A percentile compares a stretch with the other conserved stretches of the same genome.
Evolutionary conservation across 2,329 filamentous ascomycete genomes (phyloP).

Genomic region (Phaeosphaeriaceae sp.): DNA sequence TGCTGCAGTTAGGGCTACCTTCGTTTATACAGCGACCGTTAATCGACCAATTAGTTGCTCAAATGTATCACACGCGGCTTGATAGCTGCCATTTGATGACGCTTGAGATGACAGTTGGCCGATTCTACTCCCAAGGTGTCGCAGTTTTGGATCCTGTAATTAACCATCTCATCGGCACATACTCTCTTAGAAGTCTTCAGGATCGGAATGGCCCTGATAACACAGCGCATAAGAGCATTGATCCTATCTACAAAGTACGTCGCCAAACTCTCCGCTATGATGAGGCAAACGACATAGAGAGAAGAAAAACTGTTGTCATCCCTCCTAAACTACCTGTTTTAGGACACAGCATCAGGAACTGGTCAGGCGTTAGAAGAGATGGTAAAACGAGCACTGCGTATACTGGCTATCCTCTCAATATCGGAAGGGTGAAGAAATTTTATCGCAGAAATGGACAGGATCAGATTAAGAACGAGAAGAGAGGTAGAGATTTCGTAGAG

Average conservation of each 20-base stretch:
- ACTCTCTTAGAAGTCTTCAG: constrained; percentile 4
- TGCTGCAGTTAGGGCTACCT: constrained; percentile 24
- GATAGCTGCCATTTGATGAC: constrained; percentile 17
- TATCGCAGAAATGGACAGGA: background rate
- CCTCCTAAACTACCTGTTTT: constrained; percentile 19
- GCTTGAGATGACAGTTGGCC: constrained; percentile 23
- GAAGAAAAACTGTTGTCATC: constrained; percentile 6
- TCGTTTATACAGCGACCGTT: constrained; percentile 15
- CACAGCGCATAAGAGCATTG: background rate
- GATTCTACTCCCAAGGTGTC: constrained; percentile 19
- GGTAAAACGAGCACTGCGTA: constrained; percentile 12
- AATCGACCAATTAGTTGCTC: constrained; percentile 15
- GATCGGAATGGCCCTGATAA: constrained; percentile 11
- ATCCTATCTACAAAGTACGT: background rate
- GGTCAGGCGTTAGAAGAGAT: constrained; percentile 17
- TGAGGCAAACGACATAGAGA: background rate
- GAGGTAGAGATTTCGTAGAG: no score
- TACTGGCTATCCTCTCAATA: constrained; percentile 19
- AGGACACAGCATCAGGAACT: constrained; percentile 19
- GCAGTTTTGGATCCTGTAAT: constrained; percentile 28
- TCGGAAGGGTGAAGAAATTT: constrained; percentile 4
- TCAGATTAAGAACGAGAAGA: no score
- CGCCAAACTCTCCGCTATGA: background rate
- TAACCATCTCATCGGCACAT: constrained; percentile 23
- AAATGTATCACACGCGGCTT: constrained; percentile 20